Evolutionary conservation across 768 basidiomycete genomes (phyloP), one percentile per base, ranked within the genome.

Genomic region (Russula compacta): DNA sequence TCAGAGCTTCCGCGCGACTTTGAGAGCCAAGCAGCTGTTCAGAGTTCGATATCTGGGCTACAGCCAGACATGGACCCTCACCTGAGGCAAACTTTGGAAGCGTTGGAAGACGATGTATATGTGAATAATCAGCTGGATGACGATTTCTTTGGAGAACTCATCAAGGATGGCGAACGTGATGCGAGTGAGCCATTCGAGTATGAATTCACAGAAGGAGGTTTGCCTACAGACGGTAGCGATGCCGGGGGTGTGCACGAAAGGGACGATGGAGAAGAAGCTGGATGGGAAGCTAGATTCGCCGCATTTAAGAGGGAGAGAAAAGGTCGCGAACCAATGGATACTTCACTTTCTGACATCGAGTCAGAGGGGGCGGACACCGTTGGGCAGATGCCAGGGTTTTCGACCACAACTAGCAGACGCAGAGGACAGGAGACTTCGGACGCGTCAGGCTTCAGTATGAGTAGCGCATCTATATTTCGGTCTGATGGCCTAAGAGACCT

Each of bases 1-100:
- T 76, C 78, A 8, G 90, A 94, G 71, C 76, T 95, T 40, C 86
- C 89, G 29, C 73, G 82, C 62, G 86, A 82, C 54, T 87, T 84
- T 70, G 89, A 90, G 71, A 77, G 85, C 1, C 85, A 89, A 64
- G 83, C 89, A 66, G 83, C 84, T 33, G 77, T 98, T 32, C 94
- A 91, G 2, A 80, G 83, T 38, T 90, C 89, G 64, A 85, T 95
- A 53, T 76, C 86, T 29, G 95, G 97, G 2, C 85, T 99, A 62
- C 89, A 90, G 69, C 97, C 94, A 1, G 92, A 95, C 69, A 91
- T 99, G 90, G 91, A 99, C 71, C 92, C 93, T 6, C 92, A 94
- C 74, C 79, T 98, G 32, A 80, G 97, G 29, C 97, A 99, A 73
- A 83, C 84, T 0, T 76, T 99, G 15, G 94, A 97, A 69, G 97